Percentiles rank a stretch among this genome's conserved stretches.
Conservation (phyloP, 2,329 filamentous ascomycete species). For the Beauveria asiatica region DNA sequence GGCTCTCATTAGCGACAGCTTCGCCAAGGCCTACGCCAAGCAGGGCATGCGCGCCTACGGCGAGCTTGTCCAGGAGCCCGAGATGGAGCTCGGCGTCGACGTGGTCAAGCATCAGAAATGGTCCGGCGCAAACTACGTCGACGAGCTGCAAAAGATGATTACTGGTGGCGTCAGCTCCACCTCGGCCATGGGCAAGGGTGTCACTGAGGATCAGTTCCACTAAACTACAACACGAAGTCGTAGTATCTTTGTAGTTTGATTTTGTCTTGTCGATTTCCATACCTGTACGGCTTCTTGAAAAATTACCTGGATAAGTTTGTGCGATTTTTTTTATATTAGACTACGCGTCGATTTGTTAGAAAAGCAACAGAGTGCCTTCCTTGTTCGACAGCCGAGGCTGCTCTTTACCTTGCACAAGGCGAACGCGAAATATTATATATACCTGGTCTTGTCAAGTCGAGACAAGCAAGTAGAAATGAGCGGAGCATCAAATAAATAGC, state of each 20-base stretch:
- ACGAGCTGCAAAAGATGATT: slow-evolving; percentile 95
- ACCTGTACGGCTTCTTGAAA: not conserved
- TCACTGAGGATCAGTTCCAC: slow-evolving; percentile 96
- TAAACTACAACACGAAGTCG: slow-evolving; percentile 9
- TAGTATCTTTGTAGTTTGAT: not conserved
- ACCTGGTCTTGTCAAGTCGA: too few relatives aligned
- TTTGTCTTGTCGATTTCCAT: not conserved
- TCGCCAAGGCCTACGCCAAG: slow-evolving; percentile 71
- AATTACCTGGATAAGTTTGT: not conserved
- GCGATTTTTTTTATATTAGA: not conserved
- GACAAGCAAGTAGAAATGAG: too few relatives aligned
- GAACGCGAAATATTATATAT: too few relatives aligned
- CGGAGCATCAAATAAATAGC: too few relatives aligned
- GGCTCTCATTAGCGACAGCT: slow-evolving; percentile 82
- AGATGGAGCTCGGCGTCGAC: slow-evolving; percentile 84
- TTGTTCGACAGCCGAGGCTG: too few relatives aligned
- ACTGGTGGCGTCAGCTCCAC: slow-evolving; percentile 86
- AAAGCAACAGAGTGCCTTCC: not conserved
- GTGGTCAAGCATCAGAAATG: slow-evolving; percentile 99
- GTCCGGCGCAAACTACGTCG: slow-evolving; percentile 89
- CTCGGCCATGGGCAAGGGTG: slow-evolving; percentile 92
- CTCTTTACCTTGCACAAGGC: too few relatives aligned
- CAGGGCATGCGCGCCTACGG: slow-evolving; percentile 94
- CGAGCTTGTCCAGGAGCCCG: slow-evolving; percentile 94
- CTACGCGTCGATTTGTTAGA: not conserved